A percentile compares a stretch with the other conserved stretches of the same genome.
Evolutionary conservation across 441 rosid species (phyloP).

Genomic region (Gossypium schwendimanii): DNA sequence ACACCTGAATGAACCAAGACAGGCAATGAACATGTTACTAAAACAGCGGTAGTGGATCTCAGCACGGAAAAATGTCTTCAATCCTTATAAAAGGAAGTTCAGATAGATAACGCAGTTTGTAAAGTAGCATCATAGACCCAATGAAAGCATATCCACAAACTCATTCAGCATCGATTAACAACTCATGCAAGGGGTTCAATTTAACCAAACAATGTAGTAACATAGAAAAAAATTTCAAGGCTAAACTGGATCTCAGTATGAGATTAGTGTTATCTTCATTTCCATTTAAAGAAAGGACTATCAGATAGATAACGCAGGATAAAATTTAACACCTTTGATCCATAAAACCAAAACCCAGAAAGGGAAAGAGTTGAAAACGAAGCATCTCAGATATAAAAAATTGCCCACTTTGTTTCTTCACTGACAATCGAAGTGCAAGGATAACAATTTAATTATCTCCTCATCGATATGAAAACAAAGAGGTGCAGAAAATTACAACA

Average conservation of each 20-base stretch:
- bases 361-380: neutral
- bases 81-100: neutral
- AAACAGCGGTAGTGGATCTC: slow-evolving; percentile 8
- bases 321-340: slow-evolving; percentile 31
- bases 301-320: slow-evolving; percentile 49
- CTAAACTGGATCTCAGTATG: slow-evolving; percentile 29
- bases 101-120: slow-evolving; percentile 45
- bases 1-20: neutral
- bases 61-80: slow-evolving; percentile 11
- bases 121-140: slow-evolving; percentile 33
- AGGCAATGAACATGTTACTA: neutral
- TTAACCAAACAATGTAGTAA: neutral
- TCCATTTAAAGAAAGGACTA: slow-evolving; percentile 21
- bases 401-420: slow-evolving; percentile 56
- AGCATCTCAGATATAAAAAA: slow-evolving; percentile 54
- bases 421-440: slow-evolving; percentile 74
- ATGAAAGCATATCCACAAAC: neutral
- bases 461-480: slow-evolving; percentile 27
- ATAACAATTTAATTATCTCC: slow-evolving; percentile 50
- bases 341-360: neutral
- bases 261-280: slow-evolving; percentile 24
- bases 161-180: neutral
- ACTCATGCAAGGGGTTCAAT: neutral
- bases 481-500: neutral
- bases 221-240: neutral